A percentile compares a stretch with the other conserved stretches of the same genome.
Conservation (phyloP, 108 stramenopile genomes). For the Schizochytrium sp. region DNA sequence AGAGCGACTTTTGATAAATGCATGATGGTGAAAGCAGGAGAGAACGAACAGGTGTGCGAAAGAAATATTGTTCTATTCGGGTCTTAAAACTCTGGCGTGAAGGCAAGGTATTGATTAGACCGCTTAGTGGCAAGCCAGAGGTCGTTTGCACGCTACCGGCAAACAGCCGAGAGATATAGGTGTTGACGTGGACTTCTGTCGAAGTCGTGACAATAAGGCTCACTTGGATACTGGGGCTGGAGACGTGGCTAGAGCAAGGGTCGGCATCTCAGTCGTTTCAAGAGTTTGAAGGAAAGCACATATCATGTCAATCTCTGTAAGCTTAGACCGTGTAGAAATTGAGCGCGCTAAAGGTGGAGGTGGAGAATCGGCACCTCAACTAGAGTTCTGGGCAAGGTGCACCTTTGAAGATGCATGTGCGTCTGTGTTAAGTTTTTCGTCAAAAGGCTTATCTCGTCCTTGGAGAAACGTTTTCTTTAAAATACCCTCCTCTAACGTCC, state of each 20-base stretch:
- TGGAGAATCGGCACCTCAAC: not conserved
- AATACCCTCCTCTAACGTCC: not conserved
- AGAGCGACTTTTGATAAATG: no score
- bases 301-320: slow-evolving; percentile 24
- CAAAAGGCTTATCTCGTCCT: not conserved
- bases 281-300: not conserved
- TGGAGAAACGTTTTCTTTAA: slow-evolving; percentile 12
- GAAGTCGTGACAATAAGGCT: no score
- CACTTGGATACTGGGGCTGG: no score
- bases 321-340: not conserved
- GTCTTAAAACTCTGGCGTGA: no score
- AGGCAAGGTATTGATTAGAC: no score
- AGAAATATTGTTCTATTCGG: no score
- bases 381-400: not conserved
- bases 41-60: no score
- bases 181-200: no score
- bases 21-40: no score
- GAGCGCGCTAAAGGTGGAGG: not conserved
- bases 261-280: not conserved
- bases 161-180: no score
- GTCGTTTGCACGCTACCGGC: no score
- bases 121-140: no score
- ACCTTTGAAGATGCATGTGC: not conserved
- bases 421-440: not conserved
- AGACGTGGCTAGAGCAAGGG: not conserved